phyloP scores from a whole-genome alignment of 2,329 filamentous ascomycete species.

The Ceratocystis albifundus region DNA sequence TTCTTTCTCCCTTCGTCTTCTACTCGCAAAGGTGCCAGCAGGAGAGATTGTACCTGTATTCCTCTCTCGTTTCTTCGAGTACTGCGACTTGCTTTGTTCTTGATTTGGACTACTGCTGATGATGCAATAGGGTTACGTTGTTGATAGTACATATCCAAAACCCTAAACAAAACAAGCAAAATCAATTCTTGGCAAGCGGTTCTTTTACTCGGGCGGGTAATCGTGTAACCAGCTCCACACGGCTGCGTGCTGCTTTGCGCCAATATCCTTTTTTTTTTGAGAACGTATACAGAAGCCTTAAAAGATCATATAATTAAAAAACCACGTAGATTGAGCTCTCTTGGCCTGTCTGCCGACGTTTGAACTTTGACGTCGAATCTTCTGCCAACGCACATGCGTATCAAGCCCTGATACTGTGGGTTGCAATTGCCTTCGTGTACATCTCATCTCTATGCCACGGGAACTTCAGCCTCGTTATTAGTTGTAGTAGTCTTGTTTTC shows the following conservation, averaged over 20 bases:
- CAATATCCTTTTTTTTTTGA: not conserved
- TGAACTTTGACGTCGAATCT: not conserved
- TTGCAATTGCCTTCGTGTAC: not conserved
- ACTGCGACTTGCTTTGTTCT: too few species aligned
- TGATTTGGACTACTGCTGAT: too few species aligned
- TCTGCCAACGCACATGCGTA: not conserved
- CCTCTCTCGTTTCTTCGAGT: too few species aligned
- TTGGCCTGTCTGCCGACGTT: not conserved
- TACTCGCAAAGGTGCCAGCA: too few species aligned
- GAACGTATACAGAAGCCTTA: not conserved
- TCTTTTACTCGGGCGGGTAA: not conserved
- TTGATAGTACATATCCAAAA: not conserved
- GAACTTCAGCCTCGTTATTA: not conserved
- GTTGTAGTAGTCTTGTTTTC: conserved; percentile 12
- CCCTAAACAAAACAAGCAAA: not conserved
- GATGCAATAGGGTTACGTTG: too few species aligned
- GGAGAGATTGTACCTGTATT: too few species aligned
- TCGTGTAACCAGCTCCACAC: not conserved
- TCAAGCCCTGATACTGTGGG: not conserved
- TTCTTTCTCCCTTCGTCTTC: not conserved
- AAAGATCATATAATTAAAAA: not conserved
- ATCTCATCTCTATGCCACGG: not conserved
- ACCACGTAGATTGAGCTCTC: not conserved
- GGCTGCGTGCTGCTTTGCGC: not conserved
- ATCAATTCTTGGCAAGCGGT: not conserved